Evolutionary conservation across 768 basidiomycete species (phyloP).

Genomic region (Sistotremastrum niveocremeum): DNA sequence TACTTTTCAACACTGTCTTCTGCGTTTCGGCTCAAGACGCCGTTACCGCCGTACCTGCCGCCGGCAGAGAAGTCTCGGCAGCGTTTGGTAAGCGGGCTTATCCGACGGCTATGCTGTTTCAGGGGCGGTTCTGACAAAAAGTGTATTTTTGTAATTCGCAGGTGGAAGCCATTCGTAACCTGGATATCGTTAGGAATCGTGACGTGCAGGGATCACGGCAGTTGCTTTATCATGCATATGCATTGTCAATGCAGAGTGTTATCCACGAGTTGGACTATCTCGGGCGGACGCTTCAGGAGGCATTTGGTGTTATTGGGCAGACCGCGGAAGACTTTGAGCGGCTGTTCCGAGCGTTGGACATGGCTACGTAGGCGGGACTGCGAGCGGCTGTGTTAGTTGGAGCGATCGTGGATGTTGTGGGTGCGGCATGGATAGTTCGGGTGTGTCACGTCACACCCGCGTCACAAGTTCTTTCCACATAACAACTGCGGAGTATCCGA

Average conservation of each 20-base stretch:
- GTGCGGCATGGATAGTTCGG: too few relatives aligned
- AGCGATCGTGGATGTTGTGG: too few relatives aligned
- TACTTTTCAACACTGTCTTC: slow-evolving; percentile 72
- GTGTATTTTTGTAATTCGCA: slow-evolving; percentile 12
- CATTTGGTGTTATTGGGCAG: slow-evolving; percentile 88
- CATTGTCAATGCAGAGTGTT: slow-evolving; percentile 87
- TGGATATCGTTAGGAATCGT: slow-evolving; percentile 81
- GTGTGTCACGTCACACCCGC: too few relatives aligned
- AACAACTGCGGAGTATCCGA: too few relatives aligned
- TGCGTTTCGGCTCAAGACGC: slow-evolving; percentile 74
- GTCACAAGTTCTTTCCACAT: too few relatives aligned
- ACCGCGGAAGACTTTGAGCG: slow-evolving; percentile 71
- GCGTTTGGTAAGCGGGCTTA: slow-evolving; percentile 40
- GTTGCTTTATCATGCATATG: slow-evolving; percentile 88
- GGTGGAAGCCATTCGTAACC: slow-evolving; percentile 70
- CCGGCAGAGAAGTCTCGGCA: slow-evolving; percentile 80
- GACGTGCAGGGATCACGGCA: slow-evolving; percentile 73
- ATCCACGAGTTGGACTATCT: slow-evolving; percentile 79
- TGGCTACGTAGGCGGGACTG: neutral
- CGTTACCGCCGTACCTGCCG: slow-evolving; percentile 92
- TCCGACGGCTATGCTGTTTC: neutral
- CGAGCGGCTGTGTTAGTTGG: too few relatives aligned
- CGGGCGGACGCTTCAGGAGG: slow-evolving; percentile 68
- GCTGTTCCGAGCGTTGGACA: slow-evolving; percentile 32
- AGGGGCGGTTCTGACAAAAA: neutral